phyloP scores from a whole-genome alignment of 805 yeast genomes.

The Dipodascopsis uninucleata region DNA sequence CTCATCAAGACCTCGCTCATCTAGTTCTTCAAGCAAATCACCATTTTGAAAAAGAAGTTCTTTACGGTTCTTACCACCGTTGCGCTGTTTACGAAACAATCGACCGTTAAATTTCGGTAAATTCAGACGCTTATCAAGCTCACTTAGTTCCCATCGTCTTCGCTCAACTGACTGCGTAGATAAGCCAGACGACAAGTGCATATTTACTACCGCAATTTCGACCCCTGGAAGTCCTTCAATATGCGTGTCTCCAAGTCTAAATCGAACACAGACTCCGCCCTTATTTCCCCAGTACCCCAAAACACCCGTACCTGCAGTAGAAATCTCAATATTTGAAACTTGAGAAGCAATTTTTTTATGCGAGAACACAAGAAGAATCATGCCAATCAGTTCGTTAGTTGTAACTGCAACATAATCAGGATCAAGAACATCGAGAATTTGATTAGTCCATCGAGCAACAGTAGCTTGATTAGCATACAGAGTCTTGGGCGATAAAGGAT shows the following conservation, averaged over 20 bases:
- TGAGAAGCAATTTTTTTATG: slow-evolving; percentile 37
- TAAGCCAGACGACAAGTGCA: slow-evolving; percentile 56
- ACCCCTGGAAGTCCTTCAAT: slow-evolving; percentile 32
- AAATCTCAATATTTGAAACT: slow-evolving; percentile 40
- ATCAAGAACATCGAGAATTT: slow-evolving; percentile 30
- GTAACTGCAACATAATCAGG: slow-evolving; percentile 39
- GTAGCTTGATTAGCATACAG: slow-evolving; percentile 37
- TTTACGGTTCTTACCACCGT: slow-evolving; percentile 20
- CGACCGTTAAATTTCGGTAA: slow-evolving; percentile 29
- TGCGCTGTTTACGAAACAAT: slow-evolving; percentile 19
- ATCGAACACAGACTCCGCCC: slow-evolving; percentile 51
- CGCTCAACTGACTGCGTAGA: slow-evolving; percentile 38
- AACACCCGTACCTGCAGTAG: slow-evolving; percentile 55
- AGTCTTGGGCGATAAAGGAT: slow-evolving; percentile 45
- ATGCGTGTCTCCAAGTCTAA: slow-evolving; percentile 42
- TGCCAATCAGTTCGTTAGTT: slow-evolving; percentile 50
- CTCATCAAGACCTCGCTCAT: slow-evolving; percentile 31
- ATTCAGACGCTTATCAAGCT: slow-evolving; percentile 37
- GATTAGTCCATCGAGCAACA: slow-evolving; percentile 28
- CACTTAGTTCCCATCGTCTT: slow-evolving; percentile 46
- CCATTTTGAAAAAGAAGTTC: slow-evolving; percentile 32
- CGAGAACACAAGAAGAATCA: slow-evolving; percentile 48
- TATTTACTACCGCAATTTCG: slow-evolving; percentile 42
- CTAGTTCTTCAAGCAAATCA: slow-evolving; percentile 31
- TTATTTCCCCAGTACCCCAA: slow-evolving; percentile 59